Base-by-base conservation (phyloP, 345 rosid species). In the Populus pruinosa region DNA sequence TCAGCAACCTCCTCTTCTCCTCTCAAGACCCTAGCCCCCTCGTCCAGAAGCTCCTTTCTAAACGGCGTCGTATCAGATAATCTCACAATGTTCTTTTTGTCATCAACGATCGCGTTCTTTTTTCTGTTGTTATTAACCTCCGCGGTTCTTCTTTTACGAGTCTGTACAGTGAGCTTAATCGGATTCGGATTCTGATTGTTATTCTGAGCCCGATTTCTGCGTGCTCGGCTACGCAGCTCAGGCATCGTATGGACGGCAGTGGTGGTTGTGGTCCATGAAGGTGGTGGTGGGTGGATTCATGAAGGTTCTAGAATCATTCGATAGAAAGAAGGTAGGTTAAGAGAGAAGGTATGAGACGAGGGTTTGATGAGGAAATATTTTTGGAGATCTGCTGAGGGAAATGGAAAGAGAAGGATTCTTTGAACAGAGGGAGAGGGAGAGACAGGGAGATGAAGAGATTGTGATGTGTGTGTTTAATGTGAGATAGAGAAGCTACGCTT, bases 211-310 rank as follows among this genome's bases (percentile, higher is more conserved):
- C 82, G 86, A 79, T 84, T 82, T 82, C 86, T 79, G 86, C 84
- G 83, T 72, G 84, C 78, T 67, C 78, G 77, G 83, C 81, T 77
- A 80, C 87, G 83, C 88, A 89, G 89, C 78, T 86, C 85, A 86
- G 86, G 91, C 90, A 87, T 87, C 72, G 59, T 80, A 79, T 69
- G 77, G 21, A 2, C 62, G 67, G 39, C 16, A 76, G 23, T 27
- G 16, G 68, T 67, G 25, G 16, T 67, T 18, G 35, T 5, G 67
- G 67, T 27, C 67, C 67, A 63, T 63, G 35, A 78, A 88, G 79
- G 75, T 86, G 59, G 59, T 20, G 59, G 61, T 1, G 61, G 20
- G 55, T 20, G 78, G 83, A 74, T 73, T 82, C 84, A 77, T n/a
- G 76, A 78, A 88, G 79, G 75, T 86, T 82, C 86, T 70, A 79